These are phyloP conservation scores for Backusella psychrophila DNA, from an alignment of 192 early-diverging fungal species.

Conservation along the genomic window DNA sequence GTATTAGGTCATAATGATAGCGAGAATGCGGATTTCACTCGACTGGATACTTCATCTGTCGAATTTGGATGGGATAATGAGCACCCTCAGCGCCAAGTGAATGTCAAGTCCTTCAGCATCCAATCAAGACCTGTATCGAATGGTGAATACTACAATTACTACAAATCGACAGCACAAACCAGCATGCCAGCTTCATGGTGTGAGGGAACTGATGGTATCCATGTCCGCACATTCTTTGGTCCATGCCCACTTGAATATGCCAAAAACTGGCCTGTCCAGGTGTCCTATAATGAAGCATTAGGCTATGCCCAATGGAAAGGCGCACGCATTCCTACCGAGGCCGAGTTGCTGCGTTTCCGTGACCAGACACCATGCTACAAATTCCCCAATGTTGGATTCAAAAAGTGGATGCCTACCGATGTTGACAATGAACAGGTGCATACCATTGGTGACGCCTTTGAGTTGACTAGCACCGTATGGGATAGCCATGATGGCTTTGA, in stretches of 20 bases:
- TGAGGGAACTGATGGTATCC: conserved; percentile 10
- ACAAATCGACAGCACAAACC: conserved; percentile 29
- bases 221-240: conserved; percentile 71
- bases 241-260: conserved; percentile 49
- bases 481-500: conserved; percentile 59
- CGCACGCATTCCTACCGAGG: conserved; percentile 73
- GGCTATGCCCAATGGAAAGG: conserved; percentile 63
- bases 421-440: conserved; percentile 37
- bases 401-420: conserved; percentile 60
- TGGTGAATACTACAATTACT: conserved; percentile 66
- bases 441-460: conserved; percentile 68
- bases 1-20: conserved; percentile 64
- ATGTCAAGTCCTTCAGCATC: conserved; percentile 54
- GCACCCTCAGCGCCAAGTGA: conserved; percentile 44
- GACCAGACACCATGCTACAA: conserved; percentile 32
- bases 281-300: conserved; percentile 64
- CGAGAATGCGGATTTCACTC: conserved; percentile 45
- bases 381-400: conserved; percentile 69
- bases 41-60: neutral
- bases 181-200: conserved; percentile 60
- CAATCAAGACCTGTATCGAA: conserved; percentile 81
- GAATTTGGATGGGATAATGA: conserved; percentile 94
- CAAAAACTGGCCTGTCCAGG: conserved; percentile 69
- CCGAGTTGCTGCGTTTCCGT: conserved; percentile 55
- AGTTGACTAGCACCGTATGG: conserved; percentile 75